Base-by-base conservation (phyloP, 2,329 filamentous ascomycete genomes). In the Pseudocercospora crystallina region DNA sequence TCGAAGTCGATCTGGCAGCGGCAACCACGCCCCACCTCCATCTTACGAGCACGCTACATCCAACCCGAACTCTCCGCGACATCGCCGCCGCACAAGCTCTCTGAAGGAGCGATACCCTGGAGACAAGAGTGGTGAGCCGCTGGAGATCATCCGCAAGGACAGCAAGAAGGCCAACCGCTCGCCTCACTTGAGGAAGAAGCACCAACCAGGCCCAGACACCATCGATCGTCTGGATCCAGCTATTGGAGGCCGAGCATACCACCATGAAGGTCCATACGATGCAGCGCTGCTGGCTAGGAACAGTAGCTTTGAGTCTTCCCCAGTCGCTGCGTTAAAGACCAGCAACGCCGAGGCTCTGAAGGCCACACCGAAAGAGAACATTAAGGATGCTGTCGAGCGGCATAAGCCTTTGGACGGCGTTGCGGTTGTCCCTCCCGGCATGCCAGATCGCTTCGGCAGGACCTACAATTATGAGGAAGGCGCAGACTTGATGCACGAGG, bases 181-280 rank as follows among this genome's bases (percentile, higher is more conserved):
- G 20, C 81, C 81, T 2, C 85, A 86, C 67, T 78, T 87, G 41
- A 80, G 79, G 61, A 87, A 84, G 66, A 80, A 79, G 63, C 76
- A 84, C 62, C 78, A 86, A 12, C 81, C 84, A 20, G 80, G 80
- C 39, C 80, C 89, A 1, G 91, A 97, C 68, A 77, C 79, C 8
- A 94, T 97, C 63, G 92, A 96, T 68, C 75, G 76, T 5, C 81
- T 97, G 1, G 92, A 96, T 66, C 78, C 75, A 46, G 74, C 79
- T 2, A 70, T 80, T n/a, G 80, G 81, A 46, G 80, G 81, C 43
- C 79, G 78, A 13, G 72, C 79, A 2, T 96, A 95, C 70, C 92
- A 96, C 69, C 92, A 97, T 63, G 89, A 86, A 57, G 91, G 92
- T 0, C 92, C 92, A 0, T 97, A 88, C 61, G 92, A 97, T 67